Evolutionary conservation across 1,139 yeast species (phyloP), one percentile per base, ranked within the genome.

Genomic region (Lodderomyces metapsilosis): DNA sequence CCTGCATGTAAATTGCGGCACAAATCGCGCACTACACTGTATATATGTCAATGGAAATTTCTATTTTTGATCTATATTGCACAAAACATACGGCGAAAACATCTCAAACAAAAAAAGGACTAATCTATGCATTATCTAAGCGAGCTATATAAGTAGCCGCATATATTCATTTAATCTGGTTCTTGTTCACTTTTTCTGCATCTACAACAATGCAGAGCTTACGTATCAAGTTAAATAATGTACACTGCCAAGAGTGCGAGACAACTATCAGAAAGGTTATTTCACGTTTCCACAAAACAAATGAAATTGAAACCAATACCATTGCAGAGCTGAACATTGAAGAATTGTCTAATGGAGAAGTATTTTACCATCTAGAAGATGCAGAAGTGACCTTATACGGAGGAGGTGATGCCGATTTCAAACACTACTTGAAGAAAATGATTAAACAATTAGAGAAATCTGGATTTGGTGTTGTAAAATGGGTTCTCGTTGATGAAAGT

Each of bases 221-320:
- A 33, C 52, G 48, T 12, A 39, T 71, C 5, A 49, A 53, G 17
- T 54, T 77, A 20, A 59, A 64, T 11, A 78, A 79, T 47, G 62
- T 79, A 22, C 84, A 80, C 52, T 80, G 84, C 52, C 62, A 59
- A 9, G 72, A 71, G 34, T 79, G 84, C 52, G 77, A 70, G 46
- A 47, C 51, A 1, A 57, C 71, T 1, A 62, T 79, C 8, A 34
- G 22, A 13, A 24, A 37, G 24, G 40, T 48, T 11, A 40, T 63
- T 22, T 48, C 56, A 10, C 43, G 43, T 24, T 51, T 38, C 38
- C 56, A 48, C 43, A 48, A 42, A 25, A 43, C 50, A 18, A 45
- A 25, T 38, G 34, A 18, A 25, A 49, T 43, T 15, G 61, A 58
- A 8, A 53, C 62, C 28, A 62, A 62, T 4, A 51, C 56, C 3